Percentiles rank a stretch among this genome's conserved stretches.
Conservation (phyloP, 306 rosid genomes). For the Prunus dulcis region DNA sequence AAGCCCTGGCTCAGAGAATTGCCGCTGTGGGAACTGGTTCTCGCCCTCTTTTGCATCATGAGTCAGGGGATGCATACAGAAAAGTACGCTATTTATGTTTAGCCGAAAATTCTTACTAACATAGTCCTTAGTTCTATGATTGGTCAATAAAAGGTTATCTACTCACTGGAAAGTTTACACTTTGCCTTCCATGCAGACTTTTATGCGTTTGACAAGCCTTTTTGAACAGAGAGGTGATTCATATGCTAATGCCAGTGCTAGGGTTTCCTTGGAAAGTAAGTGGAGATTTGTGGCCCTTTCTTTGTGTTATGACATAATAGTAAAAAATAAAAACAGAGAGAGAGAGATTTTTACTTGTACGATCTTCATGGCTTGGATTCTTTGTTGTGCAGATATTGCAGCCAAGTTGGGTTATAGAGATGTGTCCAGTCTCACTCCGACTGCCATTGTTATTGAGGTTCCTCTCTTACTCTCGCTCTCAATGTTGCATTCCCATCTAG, state of each 20-base stretch:
- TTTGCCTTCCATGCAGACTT: constrained; percentile 54
- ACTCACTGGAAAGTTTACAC: background rate
- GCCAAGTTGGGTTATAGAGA: constrained; percentile 55
- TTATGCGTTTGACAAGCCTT: constrained; percentile 61
- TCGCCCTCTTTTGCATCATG: constrained; percentile 87
- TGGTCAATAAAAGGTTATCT: background rate
- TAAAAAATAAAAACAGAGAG: background rate
- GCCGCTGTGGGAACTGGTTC: constrained; percentile 81
- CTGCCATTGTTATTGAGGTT: constrained; percentile 84
- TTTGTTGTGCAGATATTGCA: constrained; percentile 61
- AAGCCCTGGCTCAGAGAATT: constrained; percentile 88
- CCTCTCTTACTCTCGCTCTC: constrained; percentile 25
- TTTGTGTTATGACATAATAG: background rate
- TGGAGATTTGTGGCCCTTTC: background rate
- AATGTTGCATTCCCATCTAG: constrained; percentile 7
- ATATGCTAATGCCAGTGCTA: constrained; percentile 76
- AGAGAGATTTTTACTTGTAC: background rate
- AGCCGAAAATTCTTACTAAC: background rate
- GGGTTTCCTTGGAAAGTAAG: constrained; percentile 84
- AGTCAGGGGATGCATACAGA: constrained; percentile 68
- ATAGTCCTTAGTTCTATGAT: background rate
- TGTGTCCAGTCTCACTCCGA: constrained; percentile 68
- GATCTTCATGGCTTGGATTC: background rate
- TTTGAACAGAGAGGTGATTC: constrained; percentile 74
- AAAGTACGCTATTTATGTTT: constrained; percentile 47